Evolutionary conservation across 306 rosid genomes (phyloP).

Genomic region (Cicer cuneatum): DNA sequence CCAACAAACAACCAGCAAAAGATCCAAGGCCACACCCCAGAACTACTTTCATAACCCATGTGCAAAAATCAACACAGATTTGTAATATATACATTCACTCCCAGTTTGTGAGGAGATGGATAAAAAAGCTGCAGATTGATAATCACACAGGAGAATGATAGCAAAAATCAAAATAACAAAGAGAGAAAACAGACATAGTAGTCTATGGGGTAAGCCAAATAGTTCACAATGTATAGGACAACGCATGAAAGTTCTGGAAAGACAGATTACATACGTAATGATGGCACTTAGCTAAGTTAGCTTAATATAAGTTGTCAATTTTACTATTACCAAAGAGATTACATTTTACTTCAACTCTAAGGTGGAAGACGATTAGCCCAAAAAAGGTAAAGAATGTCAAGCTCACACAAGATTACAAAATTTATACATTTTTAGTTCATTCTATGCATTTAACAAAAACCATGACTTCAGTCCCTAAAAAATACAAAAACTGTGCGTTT

Average conservation of each 20-base stretch:
- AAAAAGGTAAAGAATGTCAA: neutral
- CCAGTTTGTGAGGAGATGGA: slow-evolving; percentile 4
- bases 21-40: neutral
- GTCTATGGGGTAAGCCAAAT: neutral
- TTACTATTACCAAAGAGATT: slow-evolving; percentile 23
- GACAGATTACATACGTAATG: neutral
- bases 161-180: neutral
- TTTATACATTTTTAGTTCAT: neutral
- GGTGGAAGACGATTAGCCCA: neutral
- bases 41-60: slow-evolving; percentile 25
- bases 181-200: neutral
- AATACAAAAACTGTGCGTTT: neutral
- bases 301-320: neutral
- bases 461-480: neutral
- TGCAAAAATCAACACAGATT: slow-evolving; percentile 12
- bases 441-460: neutral
- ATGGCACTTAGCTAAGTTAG: neutral
- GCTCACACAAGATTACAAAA: neutral
- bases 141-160: slow-evolving; percentile 8
- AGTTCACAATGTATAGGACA: slow-evolving; percentile 1
- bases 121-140: neutral
- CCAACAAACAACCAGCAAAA: slow-evolving; percentile 11
- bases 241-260: slow-evolving; percentile 5
- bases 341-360: slow-evolving; percentile 11
- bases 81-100: slow-evolving; percentile 30